A percentile compares a stretch with the other conserved stretches of the same genome.
phyloP scores from a whole-genome alignment of 441 rosid genomes.

The Raphanus hybrid region DNA sequence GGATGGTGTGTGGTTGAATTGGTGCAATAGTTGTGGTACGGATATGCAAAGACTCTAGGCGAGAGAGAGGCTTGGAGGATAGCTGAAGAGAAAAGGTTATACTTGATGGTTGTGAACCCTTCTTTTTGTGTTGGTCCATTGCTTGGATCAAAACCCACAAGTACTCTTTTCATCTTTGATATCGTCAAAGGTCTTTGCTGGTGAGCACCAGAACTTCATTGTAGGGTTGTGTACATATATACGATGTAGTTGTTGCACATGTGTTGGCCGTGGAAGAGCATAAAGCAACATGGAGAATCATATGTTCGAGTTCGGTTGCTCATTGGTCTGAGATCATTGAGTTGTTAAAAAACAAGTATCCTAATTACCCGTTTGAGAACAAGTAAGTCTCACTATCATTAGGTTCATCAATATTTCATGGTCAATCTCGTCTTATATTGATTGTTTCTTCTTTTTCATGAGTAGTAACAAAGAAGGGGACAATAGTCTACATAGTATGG shows the following conservation, averaged over 20 bases:
- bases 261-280: conserved; percentile 72
- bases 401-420: not conserved
- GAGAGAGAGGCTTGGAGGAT: conserved; percentile 86
- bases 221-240: conserved; percentile 77
- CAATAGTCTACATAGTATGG: conserved; percentile 68
- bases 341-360: too few species aligned
- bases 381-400: too few species aligned
- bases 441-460: conserved; percentile 36
- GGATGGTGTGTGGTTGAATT: too few species aligned
- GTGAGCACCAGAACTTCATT: conserved; percentile 67
- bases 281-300: conserved; percentile 72
- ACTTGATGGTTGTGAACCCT: conserved; percentile 77
- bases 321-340: conserved; percentile 68
- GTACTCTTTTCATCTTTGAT: conserved; percentile 51
- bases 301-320: conserved; percentile 71
- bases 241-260: conserved; percentile 73
- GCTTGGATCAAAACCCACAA: conserved; percentile 77
- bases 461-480: conserved; percentile 64
- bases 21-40: conserved; percentile 50
- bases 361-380: too few species aligned
- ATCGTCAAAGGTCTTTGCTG: conserved; percentile 58
- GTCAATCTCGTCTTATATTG: too few species aligned
- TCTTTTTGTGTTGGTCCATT: conserved; percentile 76
- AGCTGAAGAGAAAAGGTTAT: conserved; percentile 59
- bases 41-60: conserved; percentile 67